These are phyloP conservation scores for Aspergillus neoniger DNA, from an alignment of 2,329 filamentous ascomycete species.

Conservation along the genomic window DNA sequence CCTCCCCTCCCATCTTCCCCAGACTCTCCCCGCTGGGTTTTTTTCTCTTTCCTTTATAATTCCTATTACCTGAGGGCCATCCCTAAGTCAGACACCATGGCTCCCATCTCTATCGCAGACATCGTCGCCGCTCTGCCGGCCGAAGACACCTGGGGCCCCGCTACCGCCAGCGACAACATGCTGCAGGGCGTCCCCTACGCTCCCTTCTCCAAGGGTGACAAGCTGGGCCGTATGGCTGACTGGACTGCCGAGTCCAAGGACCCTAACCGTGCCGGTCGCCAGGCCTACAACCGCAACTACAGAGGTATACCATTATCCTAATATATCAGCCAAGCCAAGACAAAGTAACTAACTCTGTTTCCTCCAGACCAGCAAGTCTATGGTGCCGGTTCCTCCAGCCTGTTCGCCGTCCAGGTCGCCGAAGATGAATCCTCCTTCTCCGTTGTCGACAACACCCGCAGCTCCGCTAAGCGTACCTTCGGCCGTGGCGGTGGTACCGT, in stretches of 20 bases:
- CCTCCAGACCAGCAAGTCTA: conserved; percentile 91
- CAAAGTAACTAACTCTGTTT: neutral
- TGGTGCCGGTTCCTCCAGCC: conserved; percentile 79
- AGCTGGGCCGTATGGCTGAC: conserved; percentile 98
- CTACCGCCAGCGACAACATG: conserved; percentile 79
- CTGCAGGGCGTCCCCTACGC: conserved; percentile 95
- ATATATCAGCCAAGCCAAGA: conserved; percentile 3
- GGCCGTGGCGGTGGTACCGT: conserved; percentile 84
- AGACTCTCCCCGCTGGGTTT: neutral
- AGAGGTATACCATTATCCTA: conserved; percentile 62
- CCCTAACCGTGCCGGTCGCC: conserved; percentile 69
- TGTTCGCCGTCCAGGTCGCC: conserved; percentile 86
- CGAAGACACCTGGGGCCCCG: conserved; percentile 83
- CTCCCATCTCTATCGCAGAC: conserved; percentile 60
- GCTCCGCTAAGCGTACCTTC: conserved; percentile 80
- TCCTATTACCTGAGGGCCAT: neutral
- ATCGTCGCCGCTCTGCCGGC: conserved; percentile 72
- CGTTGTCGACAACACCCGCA: conserved; percentile 91
- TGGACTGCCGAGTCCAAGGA: conserved; percentile 91
- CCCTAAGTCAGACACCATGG: conserved; percentile 39
- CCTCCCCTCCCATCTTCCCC: conserved; percentile 6
- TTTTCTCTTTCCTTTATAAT: neutral
- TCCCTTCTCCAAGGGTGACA: conserved; percentile 97
- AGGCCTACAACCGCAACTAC: conserved; percentile 90
- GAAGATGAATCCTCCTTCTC: conserved; percentile 98